Evolutionary conservation across 202 grass and related monocot genomes (phyloP).

Genomic region (Eragrostis tef): DNA sequence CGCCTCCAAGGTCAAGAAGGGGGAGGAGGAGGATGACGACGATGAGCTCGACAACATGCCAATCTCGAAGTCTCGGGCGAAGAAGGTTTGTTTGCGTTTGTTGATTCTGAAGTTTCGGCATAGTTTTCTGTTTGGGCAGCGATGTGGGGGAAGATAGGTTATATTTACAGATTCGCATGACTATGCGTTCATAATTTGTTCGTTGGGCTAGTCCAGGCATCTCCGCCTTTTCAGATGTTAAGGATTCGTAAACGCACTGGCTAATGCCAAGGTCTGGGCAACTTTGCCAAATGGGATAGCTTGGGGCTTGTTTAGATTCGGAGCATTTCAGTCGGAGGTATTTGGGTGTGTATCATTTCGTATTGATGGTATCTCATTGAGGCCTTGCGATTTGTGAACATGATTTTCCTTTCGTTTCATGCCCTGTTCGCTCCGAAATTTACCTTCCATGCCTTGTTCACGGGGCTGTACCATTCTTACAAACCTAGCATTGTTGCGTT

Average conservation of each 20-base stretch:
- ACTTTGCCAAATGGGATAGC: not conserved
- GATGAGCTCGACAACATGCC: conserved; percentile 13
- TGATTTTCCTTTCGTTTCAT: not conserved
- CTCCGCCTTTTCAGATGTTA: not conserved
- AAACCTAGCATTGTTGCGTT: conserved; percentile 5
- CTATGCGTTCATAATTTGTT: not conserved
- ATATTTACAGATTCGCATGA: not conserved
- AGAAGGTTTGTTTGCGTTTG: conserved; percentile 42
- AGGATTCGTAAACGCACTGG: conserved; percentile 3
- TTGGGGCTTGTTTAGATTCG: not conserved
- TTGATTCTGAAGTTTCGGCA: not conserved
- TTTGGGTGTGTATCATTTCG: not conserved
- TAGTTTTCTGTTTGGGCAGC: not conserved
- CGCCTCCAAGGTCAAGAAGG: conserved; percentile 46
- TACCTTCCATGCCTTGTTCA: not conserved
- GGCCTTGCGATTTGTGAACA: not conserved
- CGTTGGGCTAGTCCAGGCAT: conserved; percentile 1
- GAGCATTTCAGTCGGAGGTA: not conserved
- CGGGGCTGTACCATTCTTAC: not conserved
- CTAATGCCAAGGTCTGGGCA: not conserved
- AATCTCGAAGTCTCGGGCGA: conserved; percentile 8
- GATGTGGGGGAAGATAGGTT: not conserved
- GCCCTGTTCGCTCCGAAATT: not conserved
- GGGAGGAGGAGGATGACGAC: conserved; percentile 37
- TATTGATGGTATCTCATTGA: not conserved